Conservation (phyloP, 352 stramenopile genomes). For the Chrysophaeum taylorii region DNA sequence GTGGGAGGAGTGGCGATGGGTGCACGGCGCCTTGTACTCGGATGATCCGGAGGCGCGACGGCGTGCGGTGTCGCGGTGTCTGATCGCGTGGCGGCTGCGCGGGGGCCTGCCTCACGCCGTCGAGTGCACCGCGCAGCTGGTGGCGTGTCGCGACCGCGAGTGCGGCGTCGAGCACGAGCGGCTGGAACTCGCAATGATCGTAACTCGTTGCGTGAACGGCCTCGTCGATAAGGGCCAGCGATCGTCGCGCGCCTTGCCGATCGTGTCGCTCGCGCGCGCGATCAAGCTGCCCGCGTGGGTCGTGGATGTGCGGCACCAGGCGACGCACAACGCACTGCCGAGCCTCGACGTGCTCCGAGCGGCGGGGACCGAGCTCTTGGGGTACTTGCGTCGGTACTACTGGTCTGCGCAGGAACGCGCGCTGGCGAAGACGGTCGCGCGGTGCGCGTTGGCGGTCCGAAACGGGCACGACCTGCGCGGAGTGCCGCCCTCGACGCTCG, state of each 20-base stretch:
- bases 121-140: not conserved
- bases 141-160: not conserved
- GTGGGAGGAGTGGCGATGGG: not conserved
- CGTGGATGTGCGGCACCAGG: slow-evolving; percentile 18
- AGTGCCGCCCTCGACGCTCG: no score
- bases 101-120: not conserved
- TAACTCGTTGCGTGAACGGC: not conserved
- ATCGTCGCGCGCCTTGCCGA: not conserved
- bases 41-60: not conserved
- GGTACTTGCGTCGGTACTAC: slow-evolving; percentile 4
- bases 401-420: slow-evolving; percentile 11
- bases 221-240: not conserved
- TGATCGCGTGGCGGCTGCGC: not conserved
- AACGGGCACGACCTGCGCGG: no score
- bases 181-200: not conserved
- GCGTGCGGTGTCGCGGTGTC: not conserved
- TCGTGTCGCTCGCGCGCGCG: not conserved
- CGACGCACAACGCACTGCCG: slow-evolving; percentile 17
- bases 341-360: not conserved
- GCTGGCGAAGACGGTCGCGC: no score
- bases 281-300: slow-evolving; percentile 13
- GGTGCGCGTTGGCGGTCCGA: no score
- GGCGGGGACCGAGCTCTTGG: not conserved
- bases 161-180: no score
- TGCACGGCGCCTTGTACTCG: not conserved